Conservation (phyloP, 345 rosid species). For the Microthlaspi erraticum region DNA sequence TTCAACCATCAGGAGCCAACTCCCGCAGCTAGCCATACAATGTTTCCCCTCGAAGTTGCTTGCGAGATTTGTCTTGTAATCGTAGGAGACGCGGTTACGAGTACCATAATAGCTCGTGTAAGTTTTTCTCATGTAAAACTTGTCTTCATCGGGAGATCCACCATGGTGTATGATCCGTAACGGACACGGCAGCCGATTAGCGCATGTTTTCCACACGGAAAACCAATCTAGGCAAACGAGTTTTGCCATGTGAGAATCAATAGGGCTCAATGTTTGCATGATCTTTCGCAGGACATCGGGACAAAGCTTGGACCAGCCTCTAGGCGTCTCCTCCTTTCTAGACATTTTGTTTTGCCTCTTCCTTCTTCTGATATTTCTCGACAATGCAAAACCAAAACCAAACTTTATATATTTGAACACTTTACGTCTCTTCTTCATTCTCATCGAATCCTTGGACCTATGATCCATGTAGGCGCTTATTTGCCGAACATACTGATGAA, state of each 20-base stretch:
- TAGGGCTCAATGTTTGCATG: background rate
- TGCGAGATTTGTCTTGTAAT: no score
- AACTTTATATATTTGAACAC: background rate
- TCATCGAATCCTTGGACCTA: background rate
- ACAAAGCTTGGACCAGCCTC: slow-evolving; percentile 29
- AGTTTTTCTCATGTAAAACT: background rate
- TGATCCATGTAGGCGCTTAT: background rate
- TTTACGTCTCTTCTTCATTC: background rate
- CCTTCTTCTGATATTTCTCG: no score
- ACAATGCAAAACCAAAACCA: no score
- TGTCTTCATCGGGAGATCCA: background rate
- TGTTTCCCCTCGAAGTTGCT: no score
- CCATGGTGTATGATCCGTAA: slow-evolving; percentile 26
- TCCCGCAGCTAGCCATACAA: slow-evolving; percentile 10
- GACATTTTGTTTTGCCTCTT: no score
- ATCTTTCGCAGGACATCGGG: slow-evolving; percentile 3
- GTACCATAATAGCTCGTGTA: no score
- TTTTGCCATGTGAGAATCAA: slow-evolving; percentile 27
- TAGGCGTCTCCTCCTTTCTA: background rate
- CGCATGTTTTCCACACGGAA: slow-evolving; percentile 19
- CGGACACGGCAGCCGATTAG: background rate
- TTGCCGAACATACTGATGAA: background rate
- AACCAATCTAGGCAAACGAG: slow-evolving; percentile 28
- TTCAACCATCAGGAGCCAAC: background rate
- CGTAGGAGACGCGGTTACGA: no score